phyloP scores from a whole-genome alignment of 140 eudicot species.

The Erigeron philadelphicus region DNA sequence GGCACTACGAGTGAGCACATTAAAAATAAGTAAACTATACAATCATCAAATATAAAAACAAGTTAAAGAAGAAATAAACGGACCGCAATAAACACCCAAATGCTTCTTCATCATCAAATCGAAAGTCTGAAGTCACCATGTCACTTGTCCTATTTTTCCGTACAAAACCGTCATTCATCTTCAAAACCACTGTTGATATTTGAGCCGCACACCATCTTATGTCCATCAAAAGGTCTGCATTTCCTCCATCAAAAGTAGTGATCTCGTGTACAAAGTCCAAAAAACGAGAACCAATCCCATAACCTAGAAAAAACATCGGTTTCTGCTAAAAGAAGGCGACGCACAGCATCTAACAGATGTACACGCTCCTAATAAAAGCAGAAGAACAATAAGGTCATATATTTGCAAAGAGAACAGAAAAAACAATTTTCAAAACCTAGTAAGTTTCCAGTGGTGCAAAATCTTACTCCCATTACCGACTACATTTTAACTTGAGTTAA shows the following conservation, averaged over 20 bases:
- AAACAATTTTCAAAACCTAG: not conserved
- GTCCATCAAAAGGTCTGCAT: conserved; percentile 39
- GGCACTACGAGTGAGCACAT: not conserved
- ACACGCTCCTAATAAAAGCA: conserved; percentile 42
- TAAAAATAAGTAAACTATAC: not conserved
- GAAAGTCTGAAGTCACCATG: conserved; percentile 38
- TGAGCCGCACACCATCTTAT: conserved; percentile 65
- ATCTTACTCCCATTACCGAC: conserved; percentile 1
- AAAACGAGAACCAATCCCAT: conserved; percentile 89
- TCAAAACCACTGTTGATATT: conserved; percentile 47
- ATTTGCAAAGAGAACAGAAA: not conserved
- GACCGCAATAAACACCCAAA: conserved; percentile 66
- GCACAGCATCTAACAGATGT: conserved; percentile 42
- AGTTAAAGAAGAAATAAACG: conserved; percentile 15
- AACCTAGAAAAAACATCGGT: conserved; percentile 47
- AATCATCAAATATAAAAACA: not conserved
- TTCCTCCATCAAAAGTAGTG: conserved; percentile 21
- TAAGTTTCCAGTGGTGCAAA: conserved; percentile 10
- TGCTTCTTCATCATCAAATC: conserved; percentile 48
- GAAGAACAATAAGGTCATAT: conserved; percentile 9
- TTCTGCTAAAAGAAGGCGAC: conserved; percentile 64
- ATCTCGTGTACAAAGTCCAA: conserved; percentile 44
- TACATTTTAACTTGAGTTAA: not conserved
- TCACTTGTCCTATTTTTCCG: conserved; percentile 29
- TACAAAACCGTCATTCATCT: conserved; percentile 37